Base-by-base conservation (phyloP, 1,284 basidiomycete genomes). In the Cutaneotrichosporon cavernicola region DNA sequence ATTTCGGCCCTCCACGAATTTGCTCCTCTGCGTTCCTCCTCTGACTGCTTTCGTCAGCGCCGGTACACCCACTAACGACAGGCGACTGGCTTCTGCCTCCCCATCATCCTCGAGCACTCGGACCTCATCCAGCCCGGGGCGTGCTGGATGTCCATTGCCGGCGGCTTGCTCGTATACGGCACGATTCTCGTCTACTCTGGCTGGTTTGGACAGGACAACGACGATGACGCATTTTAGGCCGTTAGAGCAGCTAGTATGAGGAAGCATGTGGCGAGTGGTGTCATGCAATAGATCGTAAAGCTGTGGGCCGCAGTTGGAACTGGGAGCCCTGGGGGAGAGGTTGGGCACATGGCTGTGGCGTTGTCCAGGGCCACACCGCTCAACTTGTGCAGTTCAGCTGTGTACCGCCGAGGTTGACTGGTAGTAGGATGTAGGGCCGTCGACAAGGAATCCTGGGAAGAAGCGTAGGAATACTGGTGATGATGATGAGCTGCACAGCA, bases 101-200 rank as follows among this genome's bases (percentile, higher is more conserved):
- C 97, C 0, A 84, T 98, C 60, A 88, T 97, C 32, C 86, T 99
- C 47, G 90, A 93, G 6, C 97, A 99, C 74, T 90, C 96, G 3
- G 89, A 90, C 65, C 84, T 99, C 66, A 97, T 99, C 73, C 84
- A 86, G 63, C 85, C 87, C 0, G 87, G 87, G 14, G 97, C 97
- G 34, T 93, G 90, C 79, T 88, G 86, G 73, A 97, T 99, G 96
- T 93, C 92, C 32, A 92, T 97, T 66, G 84, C 89, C 34, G 97
- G 97, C 30, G 97, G 97, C 80, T 90, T 89, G 43, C 84, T 98
- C 67, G 93, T 99, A 2, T 99, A 99, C 76, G 92, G 90, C 5
- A 99, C 97, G 11, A 97, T 96, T 71, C 70, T 93, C 68, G 87
- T 90, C 14, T 96, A 95, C 77, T 86, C 89, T 53, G 90, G 91